Evolutionary conservation across 306 rosid species (phyloP), one percentile per base, ranked within the genome.

Genomic region (Herpetospermum pedunculosum): DNA sequence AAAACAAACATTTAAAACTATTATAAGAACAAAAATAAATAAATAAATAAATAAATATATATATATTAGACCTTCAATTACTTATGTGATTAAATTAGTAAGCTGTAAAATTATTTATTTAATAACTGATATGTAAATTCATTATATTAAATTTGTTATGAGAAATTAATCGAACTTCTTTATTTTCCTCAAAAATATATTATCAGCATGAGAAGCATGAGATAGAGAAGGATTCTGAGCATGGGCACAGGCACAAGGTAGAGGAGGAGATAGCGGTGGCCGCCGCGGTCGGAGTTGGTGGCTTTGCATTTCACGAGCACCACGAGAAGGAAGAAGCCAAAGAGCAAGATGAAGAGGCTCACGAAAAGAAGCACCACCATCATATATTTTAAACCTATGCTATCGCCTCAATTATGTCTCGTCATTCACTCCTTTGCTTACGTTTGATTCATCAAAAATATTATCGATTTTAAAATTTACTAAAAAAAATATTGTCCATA

Each of bases 301-400:
- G 97, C 0, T 87, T 58, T 23, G 92, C 88, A 52, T 86, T 92
- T 78, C 96, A 92, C 40, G 97, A 92, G 82, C 93, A 79, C 49
- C 93, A 85, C 48, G 92, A 88, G 28, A 86, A 88, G 75, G 81
- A 88, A 75, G 90, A 92, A 70, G 15, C 90, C 1, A 74, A 86
- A 72, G 76, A 87, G 46, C 11, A 19, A 21, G 64, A 64, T 9
- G 50, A 41, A 65, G 19, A 40, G 48, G n/a, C 35, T 40, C 12
- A 23, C 28, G 37, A 2, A 12, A 28, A 26, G 64, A 28, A 26
- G 19, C 64, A 26, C 13, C 37, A 12, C 64, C 37, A 28, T 9
- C 64, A 28, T 25, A 4, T 57, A 26, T 26, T 57, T 3, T 57
- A 28, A 57, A 12, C 37, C 64, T 13, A 23, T 0, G 13, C 15